phyloP scores from a whole-genome alignment of 73 alveolate species.

The Paraurostyla sp. region DNA sequence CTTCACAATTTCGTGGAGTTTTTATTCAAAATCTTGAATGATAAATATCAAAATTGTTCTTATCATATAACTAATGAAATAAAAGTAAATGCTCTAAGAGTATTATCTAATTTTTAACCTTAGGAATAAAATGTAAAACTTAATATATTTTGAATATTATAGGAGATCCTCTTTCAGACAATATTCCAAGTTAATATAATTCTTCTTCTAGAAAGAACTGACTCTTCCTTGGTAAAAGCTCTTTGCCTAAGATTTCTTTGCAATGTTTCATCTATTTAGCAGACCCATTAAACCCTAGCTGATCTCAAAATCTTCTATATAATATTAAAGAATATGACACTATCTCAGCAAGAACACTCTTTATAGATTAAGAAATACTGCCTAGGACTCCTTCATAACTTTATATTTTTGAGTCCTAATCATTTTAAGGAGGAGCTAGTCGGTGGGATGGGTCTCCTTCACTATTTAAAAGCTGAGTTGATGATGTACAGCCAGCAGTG shows the following conservation, averaged over 20 bases:
- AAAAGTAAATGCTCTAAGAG: neutral
- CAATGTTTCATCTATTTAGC: neutral
- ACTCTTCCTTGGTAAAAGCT: neutral
- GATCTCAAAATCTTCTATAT: conserved; percentile 2
- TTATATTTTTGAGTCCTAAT: neutral
- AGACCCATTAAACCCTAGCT: neutral
- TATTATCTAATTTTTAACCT: conserved; percentile 5
- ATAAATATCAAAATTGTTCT: neutral
- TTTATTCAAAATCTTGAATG: neutral
- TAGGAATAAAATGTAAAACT: neutral
- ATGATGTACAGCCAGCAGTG: neutral
- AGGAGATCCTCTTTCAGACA: neutral
- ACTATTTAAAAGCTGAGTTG: neutral
- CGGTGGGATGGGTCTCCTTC: neutral
- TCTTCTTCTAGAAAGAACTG: neutral
- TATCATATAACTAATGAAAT: neutral
- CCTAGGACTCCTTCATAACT: conserved; percentile 14
- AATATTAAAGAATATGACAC: neutral
- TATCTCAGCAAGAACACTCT: neutral
- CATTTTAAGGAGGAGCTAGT: neutral
- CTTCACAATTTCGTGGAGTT: conserved; percentile 11
- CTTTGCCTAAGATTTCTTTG: conserved; percentile 1
- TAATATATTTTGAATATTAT: neutral
- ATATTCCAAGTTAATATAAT: neutral
- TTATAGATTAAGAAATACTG: neutral